A percentile compares a stretch with the other conserved stretches of the same genome.
Conservation (phyloP, 768 basidiomycete species). For the Rhodotorula sphaerocarpa region DNA sequence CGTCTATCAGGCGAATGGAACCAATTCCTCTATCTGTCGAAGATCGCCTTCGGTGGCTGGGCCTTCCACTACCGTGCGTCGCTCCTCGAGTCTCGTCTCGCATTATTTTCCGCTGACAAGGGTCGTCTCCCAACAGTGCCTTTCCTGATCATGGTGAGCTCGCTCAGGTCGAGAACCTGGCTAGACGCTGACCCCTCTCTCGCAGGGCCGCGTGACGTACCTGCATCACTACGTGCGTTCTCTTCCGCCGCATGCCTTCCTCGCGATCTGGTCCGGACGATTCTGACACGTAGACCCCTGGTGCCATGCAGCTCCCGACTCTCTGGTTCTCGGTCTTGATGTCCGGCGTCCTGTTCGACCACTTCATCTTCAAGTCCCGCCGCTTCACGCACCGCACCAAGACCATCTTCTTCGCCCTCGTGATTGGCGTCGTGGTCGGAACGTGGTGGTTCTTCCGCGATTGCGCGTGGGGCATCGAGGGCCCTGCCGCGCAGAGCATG, state of each 20-base stretch:
- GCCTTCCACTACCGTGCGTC: conserved; percentile 72
- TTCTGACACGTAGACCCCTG: too few relatives aligned
- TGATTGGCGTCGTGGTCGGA: conserved; percentile 56
- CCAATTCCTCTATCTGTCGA: conserved; percentile 83
- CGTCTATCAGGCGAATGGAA: conserved; percentile 93
- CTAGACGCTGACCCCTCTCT: neutral
- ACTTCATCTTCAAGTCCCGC: conserved; percentile 75
- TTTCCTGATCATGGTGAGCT: conserved; percentile 74
- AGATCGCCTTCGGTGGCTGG: conserved; percentile 89
- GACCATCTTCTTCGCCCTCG: conserved; percentile 59
- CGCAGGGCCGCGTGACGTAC: conserved; percentile 55
- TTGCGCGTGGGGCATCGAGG: conserved; percentile 83
- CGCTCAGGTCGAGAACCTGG: neutral
- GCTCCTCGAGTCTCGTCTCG: neutral
- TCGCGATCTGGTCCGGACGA: too few relatives aligned
- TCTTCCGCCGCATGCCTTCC: too few relatives aligned
- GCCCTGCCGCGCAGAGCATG: conserved; percentile 48
- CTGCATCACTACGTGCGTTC: conserved; percentile 90
- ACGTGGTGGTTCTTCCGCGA: conserved; percentile 93
- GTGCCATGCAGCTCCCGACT: conserved; percentile 57
- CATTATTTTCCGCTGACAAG: neutral
- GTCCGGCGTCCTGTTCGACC: conserved; percentile 81
- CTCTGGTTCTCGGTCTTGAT: conserved; percentile 94
- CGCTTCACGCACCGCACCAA: conserved; percentile 60
- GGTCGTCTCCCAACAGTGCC: conserved; percentile 54